phyloP scores from a whole-genome alignment of 1,139 yeast species.

The Chernovozyma aurita region DNA sequence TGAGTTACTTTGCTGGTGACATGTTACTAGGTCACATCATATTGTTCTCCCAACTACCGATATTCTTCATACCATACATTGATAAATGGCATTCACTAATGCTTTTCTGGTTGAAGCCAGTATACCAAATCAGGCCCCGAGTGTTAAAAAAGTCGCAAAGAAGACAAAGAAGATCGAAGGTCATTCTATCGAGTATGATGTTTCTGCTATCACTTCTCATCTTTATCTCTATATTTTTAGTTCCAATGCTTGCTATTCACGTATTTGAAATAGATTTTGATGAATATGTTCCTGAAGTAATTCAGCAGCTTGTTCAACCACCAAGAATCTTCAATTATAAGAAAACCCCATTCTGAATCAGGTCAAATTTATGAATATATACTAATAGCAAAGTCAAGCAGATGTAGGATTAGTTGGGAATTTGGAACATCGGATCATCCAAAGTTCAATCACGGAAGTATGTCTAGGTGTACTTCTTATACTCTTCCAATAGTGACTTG shows the following conservation, averaged over 20 bases:
- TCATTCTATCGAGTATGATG: constrained; percentile 35
- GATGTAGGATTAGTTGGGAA: no score
- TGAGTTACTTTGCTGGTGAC: constrained; percentile 53
- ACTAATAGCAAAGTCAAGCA: no score
- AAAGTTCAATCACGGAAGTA: no score
- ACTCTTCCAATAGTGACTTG: neutral
- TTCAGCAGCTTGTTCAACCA: constrained; percentile 41
- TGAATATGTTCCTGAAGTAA: constrained; percentile 29
- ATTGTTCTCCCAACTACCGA: constrained; percentile 47
- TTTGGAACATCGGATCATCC: no score
- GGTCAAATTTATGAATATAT: no score
- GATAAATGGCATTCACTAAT: constrained; percentile 77
- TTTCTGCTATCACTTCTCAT: constrained; percentile 31
- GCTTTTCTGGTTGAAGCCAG: constrained; percentile 78
- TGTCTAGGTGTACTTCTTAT: neutral
- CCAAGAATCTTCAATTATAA: no score
- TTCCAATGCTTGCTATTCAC: constrained; percentile 35
- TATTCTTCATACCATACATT: constrained; percentile 50
- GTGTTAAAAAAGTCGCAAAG: constrained; percentile 30
- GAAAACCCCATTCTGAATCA: no score
- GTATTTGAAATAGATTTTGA: constrained; percentile 34
- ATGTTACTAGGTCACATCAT: constrained; percentile 49
- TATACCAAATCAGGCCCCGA: constrained; percentile 42
- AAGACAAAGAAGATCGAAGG: constrained; percentile 24
- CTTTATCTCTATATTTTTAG: constrained; percentile 32